Evolutionary conservation across 495 filamentous ascomycete species (phyloP), one percentile per base, ranked within the genome.

Genomic region (Annulohypoxylon bovei): DNA sequence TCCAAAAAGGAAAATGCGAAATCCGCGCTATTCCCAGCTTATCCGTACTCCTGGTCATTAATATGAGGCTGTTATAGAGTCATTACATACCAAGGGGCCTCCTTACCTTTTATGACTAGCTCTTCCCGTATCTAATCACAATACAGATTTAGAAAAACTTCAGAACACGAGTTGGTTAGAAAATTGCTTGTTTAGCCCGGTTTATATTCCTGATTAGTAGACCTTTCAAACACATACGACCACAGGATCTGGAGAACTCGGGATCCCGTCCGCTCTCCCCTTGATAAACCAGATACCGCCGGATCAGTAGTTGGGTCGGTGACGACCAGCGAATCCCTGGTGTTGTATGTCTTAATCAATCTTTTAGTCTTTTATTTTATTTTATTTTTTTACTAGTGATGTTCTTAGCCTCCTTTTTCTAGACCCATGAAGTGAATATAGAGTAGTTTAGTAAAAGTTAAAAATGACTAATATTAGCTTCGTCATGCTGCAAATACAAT

Each of bases 341-440:
- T 82, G 79, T 79, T 79, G 80, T 80, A 81, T 77, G 76, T 79
- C n/a, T n/a, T n/a, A n/a, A n/a, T n/a, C n/a, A n/a, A n/a, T n/a
- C n/a, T n/a, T n/a, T n/a, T n/a, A n/a, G n/a, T n/a, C n/a, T n/a
- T n/a, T n/a, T n/a, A n/a, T 76, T 74, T 68, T 32, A 18, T 54
- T 54, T 52, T 16, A 5, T 18, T 14, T 35, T 18, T 12, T 32
- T 32, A 4, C 50, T 54, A 16, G 28, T 28, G 14, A n/a, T 28
- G 23, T n/a, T n/a, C 5, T 40, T n/a, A n/a, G n/a, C n/a, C n/a
- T 47, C 16, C 22, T 47, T 42, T 42, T 42, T 42, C 5, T 42
- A 6, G 4, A n/a, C 28, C 4, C 1, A 27, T 14, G 11, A 30
- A 14, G 23, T 16, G 23, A 14, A 9, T 27, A 47, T 47, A 7